Percentiles rank a stretch among this genome's conserved stretches.
phyloP scores from a whole-genome alignment of 176 grass and related monocot genomes.

The Tuctoria greenei region DNA sequence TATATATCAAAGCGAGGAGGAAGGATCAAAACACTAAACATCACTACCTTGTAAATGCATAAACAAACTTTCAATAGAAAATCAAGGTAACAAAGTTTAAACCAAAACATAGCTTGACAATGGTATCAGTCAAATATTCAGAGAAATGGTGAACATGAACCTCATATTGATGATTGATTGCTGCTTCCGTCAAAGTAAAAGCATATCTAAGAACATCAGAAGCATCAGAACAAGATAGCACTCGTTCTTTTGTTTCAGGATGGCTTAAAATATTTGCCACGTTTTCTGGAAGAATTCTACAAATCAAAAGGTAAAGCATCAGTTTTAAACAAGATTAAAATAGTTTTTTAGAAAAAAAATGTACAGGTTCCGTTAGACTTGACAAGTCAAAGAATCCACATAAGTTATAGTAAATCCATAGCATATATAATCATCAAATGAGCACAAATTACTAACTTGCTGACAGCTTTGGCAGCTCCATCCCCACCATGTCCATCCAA shows the following conservation, averaged over 20 bases:
- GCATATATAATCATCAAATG: conserved; percentile 23
- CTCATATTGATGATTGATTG: conserved; percentile 84
- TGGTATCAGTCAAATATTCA: background rate
- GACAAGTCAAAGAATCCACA: conserved; percentile 13
- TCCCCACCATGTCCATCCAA: conserved; percentile 90
- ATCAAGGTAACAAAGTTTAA: background rate
- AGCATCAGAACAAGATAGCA: conserved; percentile 70
- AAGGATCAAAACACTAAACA: background rate
- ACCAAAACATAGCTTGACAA: conserved; percentile 11
- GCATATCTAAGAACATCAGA: conserved; percentile 77
- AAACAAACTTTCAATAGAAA: background rate
- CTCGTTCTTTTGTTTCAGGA: conserved; percentile 56
- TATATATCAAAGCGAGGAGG: background rate
- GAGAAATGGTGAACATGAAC: conserved; percentile 54
- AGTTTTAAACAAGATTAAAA: conserved; percentile 14
- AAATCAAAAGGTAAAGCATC: conserved; percentile 42
- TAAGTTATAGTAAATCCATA: conserved; percentile 1
- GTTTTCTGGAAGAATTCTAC: conserved; percentile 69
- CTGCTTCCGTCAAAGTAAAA: conserved; percentile 71
- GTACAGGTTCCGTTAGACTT: background rate
- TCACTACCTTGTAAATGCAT: background rate
- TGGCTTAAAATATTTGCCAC: conserved; percentile 62
- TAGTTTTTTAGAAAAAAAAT: background rate
- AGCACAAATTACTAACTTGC: conserved; percentile 55
- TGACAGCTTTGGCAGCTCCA: conserved; percentile 71